These are phyloP conservation scores for Saccharomycopsis hybrid DNA, from an alignment of 1,139 yeast genomes.

Conservation along the genomic window DNA sequence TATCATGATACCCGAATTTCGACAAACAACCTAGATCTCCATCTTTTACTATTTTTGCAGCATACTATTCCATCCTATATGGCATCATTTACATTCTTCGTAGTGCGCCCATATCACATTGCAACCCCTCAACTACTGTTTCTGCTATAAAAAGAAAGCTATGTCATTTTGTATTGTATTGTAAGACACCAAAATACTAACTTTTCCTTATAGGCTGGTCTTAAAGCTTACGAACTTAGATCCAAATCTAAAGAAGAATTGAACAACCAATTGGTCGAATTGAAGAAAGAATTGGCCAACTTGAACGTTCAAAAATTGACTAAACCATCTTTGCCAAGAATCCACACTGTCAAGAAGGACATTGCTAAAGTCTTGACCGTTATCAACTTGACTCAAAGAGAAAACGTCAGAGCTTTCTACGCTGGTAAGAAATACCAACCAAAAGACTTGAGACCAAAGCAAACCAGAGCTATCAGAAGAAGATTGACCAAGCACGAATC, in stretches of 20 bases:
- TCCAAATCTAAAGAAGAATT: constrained; percentile 96
- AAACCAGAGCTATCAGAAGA: constrained; percentile 99
- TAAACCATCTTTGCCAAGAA: constrained; percentile 89
- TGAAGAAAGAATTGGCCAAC: constrained; percentile 94
- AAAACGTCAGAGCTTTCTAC: constrained; percentile 91
- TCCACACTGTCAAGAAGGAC: constrained; percentile 95
- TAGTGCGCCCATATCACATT: too few relatives aligned
- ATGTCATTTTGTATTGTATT: background rate
- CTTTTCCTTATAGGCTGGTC: constrained; percentile 56
- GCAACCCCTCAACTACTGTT: too few relatives aligned
- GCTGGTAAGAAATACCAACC: constrained; percentile 95
- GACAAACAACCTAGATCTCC: too few relatives aligned
- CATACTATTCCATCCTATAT: too few relatives aligned
- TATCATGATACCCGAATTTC: too few relatives aligned
- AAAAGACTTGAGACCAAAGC: constrained; percentile 98
- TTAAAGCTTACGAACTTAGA: constrained; percentile 94
- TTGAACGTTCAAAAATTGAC: constrained; percentile 95
- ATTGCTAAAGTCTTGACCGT: constrained; percentile 97
- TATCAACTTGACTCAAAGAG: constrained; percentile 96
- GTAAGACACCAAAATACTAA: background rate
- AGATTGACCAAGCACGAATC: constrained; percentile 85
- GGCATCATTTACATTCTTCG: too few relatives aligned
- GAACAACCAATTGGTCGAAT: constrained; percentile 88
- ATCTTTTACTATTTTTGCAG: too few relatives aligned
- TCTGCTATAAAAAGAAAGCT: background rate